Evolutionary conservation across 352 stramenopile species (phyloP), one percentile per base, ranked within the genome.

Genomic region (Aphanomyces stellatus): DNA sequence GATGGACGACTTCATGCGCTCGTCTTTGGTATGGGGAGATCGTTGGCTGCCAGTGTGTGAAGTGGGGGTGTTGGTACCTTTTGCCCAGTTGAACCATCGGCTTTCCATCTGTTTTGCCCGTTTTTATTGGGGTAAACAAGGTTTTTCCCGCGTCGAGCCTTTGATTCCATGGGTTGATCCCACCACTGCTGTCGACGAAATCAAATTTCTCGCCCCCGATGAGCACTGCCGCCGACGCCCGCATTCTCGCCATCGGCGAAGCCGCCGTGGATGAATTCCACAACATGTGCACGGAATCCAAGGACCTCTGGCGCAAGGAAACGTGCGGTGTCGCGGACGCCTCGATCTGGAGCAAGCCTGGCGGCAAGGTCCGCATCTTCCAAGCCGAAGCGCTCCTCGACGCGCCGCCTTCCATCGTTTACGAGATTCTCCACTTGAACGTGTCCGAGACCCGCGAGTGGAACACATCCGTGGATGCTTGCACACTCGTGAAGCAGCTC

Each of bases 291-390:
- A 4, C 2, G 6, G 49, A 57, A 30, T 57, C 49, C 22, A 57
- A 57, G 49, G 33, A 13, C 30, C 28, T 57, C 13, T 57, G 49
- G 49, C 49, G 25, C 30, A 37, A 15, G 22, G 49, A 57, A n/a
- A 33, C 6, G 17, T 57, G 49, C 49, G 30, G 30, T 19, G 49
- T 57, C 19, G 6, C 49, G 49, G 27, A 57, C 13, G 49, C 49
- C 5, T 37, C 49, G 13, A 57, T 57, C 30, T 57, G 49, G 49
- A 57, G 49, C 49, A 57, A 57, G 33, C 49, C 49, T 34, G 49
- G 49, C 49, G 33, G 30, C 19, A n/a, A 22, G 15, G 49, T 57
- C 5, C 19, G 49, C 8, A 22, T 57, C 7, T 57, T 57, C 19
- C 49, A 57, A 57, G 49, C 49, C 25, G 49, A 57, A 15, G 49